These are phyloP conservation scores for Trichoderma virens DNA, from an alignment of 495 filamentous ascomycete species.

Conservation along the genomic window DNA sequence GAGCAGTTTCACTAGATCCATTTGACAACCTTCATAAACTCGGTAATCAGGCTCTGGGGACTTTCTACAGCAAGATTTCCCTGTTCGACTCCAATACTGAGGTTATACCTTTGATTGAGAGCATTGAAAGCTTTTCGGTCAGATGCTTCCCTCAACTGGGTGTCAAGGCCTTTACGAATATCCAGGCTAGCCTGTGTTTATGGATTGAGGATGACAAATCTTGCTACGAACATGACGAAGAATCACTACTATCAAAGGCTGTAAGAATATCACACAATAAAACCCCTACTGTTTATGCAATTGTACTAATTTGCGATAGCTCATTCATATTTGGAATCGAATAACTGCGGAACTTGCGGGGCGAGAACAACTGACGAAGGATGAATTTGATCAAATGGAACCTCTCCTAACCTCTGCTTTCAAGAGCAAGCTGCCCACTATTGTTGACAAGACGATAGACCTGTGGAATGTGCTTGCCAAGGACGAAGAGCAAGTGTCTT, in stretches of 20 bases:
- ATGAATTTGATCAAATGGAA: conserved; percentile 31
- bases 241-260: conserved; percentile 21
- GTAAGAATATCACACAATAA: conserved; percentile 27
- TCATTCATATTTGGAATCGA: conserved; percentile 33
- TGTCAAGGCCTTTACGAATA: conserved; percentile 33
- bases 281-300: background rate
- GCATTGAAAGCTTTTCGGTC: conserved; percentile 28
- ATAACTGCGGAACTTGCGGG: conserved; percentile 26
- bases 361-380: conserved; percentile 23
- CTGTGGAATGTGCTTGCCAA: conserved; percentile 40
- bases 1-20: conserved; percentile 45
- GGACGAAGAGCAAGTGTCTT: conserved; percentile 28
- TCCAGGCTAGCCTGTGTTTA: conserved; percentile 50
- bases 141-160: conserved; percentile 30
- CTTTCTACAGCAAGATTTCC: conserved; percentile 32
- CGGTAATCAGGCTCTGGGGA: conserved; percentile 34
- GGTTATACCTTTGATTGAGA: conserved; percentile 23
- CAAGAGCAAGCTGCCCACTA: conserved; percentile 33
- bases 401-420: conserved; percentile 42
- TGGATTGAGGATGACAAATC: conserved; percentile 54
- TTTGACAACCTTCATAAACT: conserved; percentile 55
- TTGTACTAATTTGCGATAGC: conserved; percentile 24
- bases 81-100: conserved; percentile 18
- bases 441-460: conserved; percentile 30
- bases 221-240: conserved; percentile 24